Base-by-base conservation (phyloP, 768 basidiomycete species). In the Mycena rosella region DNA sequence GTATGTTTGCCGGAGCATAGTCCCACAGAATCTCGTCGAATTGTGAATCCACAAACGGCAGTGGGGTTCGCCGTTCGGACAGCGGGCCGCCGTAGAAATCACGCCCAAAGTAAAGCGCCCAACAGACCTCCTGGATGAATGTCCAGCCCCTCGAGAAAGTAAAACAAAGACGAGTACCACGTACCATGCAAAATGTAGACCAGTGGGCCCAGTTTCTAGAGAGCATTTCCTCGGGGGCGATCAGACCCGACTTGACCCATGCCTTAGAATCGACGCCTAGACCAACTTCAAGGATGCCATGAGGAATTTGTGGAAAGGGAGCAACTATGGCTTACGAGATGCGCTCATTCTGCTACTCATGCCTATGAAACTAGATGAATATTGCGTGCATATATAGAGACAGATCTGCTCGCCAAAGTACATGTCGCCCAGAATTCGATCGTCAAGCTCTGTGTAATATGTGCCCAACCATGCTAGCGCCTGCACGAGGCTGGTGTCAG, bases 41-140 rank as follows among this genome's bases (percentile, higher is more conserved):
- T 29, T 78, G 75, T 3, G 74, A 69, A 18, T 78, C 74, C 34
- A 81, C 77, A 65, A 77, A 79, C 7, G 82, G 81, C 13, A 81
- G 69, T 0, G 78, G 78, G 44, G 57, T 60, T 24, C 69, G 69
- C 24, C 65, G 68, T 53, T 66, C 53, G 11, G 71, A 53, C 5
- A 72, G 76, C 20, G 78, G 68, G 8, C 81, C 73, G 45, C 73
- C n/a, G n/a, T n/a, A 76, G 65, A 77, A 82, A 36, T 83, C 80
- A 15, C 84, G 78, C 10, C 84, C 84, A 54, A 84, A 80, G 51
- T 82, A 83, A 1, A 83, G 74, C 9, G 82, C 82, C 84, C 83
- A 84, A 58, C 78, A 82, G 18, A 81, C 77, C 56, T 84, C 83
- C 79, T 73, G 10, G 6, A 26, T 14, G 22, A 9, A 30, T 48